Evolutionary conservation across 1,139 yeast species (phyloP).

Genomic region (Hansenula lynferdii): DNA sequence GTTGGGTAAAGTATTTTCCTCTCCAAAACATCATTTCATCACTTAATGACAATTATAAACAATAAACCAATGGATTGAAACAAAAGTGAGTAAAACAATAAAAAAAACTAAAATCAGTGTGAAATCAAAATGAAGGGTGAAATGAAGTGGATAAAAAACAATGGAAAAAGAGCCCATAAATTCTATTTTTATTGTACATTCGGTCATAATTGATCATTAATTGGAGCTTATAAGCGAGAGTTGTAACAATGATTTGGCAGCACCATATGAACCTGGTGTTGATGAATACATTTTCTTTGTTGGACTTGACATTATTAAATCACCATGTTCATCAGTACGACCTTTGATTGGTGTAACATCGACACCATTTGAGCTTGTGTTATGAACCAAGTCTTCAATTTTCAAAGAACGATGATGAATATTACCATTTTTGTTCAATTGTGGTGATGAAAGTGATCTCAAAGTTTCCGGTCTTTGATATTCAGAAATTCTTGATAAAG

Average conservation of each 20-base stretch:
- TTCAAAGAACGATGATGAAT: conserved; percentile 10
- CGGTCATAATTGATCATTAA: too few relatives aligned
- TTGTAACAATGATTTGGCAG: conserved; percentile 41
- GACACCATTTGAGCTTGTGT: conserved; percentile 5
- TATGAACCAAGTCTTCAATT: conserved; percentile 17
- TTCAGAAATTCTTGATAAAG: conserved; percentile 5
- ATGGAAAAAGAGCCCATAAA: too few relatives aligned
- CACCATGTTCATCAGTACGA: conserved; percentile 19
- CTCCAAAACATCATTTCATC: too few relatives aligned
- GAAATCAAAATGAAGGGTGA: too few relatives aligned
- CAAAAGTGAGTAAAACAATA: too few relatives aligned
- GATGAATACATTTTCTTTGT: conserved; percentile 24
- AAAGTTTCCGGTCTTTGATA: conserved; percentile 1
- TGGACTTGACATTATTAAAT: conserved; percentile 30
- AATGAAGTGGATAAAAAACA: too few relatives aligned
- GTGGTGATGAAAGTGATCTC: conserved; percentile 3
- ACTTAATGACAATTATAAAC: too few relatives aligned
- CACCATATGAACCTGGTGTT: conserved; percentile 45
- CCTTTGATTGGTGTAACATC: conserved; percentile 19
- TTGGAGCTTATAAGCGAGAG: conserved; percentile 20
- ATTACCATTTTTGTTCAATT: neutral
- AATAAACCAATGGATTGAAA: too few relatives aligned
- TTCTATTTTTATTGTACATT: too few relatives aligned
- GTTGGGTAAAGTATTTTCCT: too few relatives aligned
- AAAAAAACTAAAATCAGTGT: too few relatives aligned